These are phyloP conservation scores for Licmophora abbreviata DNA, from an alignment of 108 stramenopile species.

Conservation along the genomic window DNA sequence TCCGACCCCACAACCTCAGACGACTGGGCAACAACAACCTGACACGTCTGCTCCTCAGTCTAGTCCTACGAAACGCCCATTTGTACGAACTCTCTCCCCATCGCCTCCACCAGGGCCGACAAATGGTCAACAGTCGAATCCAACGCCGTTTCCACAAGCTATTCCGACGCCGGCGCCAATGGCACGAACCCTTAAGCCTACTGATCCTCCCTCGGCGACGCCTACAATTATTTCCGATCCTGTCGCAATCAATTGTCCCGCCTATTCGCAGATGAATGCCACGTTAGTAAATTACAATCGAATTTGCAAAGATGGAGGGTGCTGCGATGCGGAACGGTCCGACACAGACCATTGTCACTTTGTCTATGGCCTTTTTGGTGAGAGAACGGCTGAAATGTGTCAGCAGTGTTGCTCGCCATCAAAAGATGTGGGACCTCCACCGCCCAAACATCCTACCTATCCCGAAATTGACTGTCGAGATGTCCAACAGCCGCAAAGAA, in stretches of 20 bases:
- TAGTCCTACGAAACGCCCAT: too few relatives aligned
- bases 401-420: conserved; percentile 18
- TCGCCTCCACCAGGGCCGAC: neutral
- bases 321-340: conserved; percentile 23
- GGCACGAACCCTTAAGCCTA: too few relatives aligned
- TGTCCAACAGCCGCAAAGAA: conserved; percentile 11
- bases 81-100: too few relatives aligned
- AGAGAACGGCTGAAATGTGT: conserved; percentile 11
- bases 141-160: too few relatives aligned
- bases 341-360: conserved; percentile 19
- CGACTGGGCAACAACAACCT: too few relatives aligned
- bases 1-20: neutral
- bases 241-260: too few relatives aligned
- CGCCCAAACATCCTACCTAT: conserved; percentile 9
- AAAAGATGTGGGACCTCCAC: conserved; percentile 6
- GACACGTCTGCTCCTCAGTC: too few relatives aligned
- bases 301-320: conserved; percentile 33
- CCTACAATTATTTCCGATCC: too few relatives aligned
- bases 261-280: too few relatives aligned
- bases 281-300: conserved; percentile 12
- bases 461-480: conserved; percentile 9
- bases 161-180: too few relatives aligned
- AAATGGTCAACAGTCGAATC: too few relatives aligned
- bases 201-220: too few relatives aligned
- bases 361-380: conserved; percentile 10